These are phyloP conservation scores for Calendula officinalis DNA, from an alignment of 129 eudicot species.

Conservation along the genomic window DNA sequence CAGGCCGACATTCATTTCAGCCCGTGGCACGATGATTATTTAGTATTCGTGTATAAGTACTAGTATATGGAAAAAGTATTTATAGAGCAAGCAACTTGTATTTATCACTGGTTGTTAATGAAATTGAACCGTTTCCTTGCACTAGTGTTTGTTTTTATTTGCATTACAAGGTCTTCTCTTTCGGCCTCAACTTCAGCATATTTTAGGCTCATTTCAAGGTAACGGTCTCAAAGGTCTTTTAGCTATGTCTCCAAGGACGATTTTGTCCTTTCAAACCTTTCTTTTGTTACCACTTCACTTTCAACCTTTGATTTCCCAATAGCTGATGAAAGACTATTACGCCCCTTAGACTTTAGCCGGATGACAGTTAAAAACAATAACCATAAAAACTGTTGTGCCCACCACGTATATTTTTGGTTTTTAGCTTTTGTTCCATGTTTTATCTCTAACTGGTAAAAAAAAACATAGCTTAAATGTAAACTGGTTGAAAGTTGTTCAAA, in stretches of 20 bases:
- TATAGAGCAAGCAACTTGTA: background rate
- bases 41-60: slow-evolving; percentile 1
- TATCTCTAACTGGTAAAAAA: too few relatives aligned
- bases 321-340: slow-evolving; percentile 33
- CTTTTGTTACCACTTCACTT: slow-evolving; percentile 43
- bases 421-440: background rate
- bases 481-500: too few relatives aligned
- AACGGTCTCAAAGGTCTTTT: slow-evolving; percentile 81
- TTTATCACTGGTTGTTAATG: slow-evolving; percentile 27
- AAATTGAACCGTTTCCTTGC: slow-evolving; percentile 55
- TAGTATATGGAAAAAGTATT: slow-evolving; percentile 22
- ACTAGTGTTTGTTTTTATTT: slow-evolving; percentile 54
- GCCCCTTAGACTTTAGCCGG: slow-evolving; percentile 47
- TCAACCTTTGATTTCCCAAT: slow-evolving; percentile 39
- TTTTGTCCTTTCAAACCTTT: slow-evolving; percentile 56
- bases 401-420: too few relatives aligned
- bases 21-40: slow-evolving; percentile 11
- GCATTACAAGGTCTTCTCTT: slow-evolving; percentile 95
- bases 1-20: slow-evolving; percentile 6
- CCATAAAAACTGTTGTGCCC: background rate
- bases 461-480: too few relatives aligned
- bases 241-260: slow-evolving; percentile 69
- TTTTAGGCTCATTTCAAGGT: slow-evolving; percentile 88
- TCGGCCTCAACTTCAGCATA: slow-evolving; percentile 93
- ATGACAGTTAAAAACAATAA: slow-evolving; percentile 5